A percentile compares a stretch with the other conserved stretches of the same genome.
Conservation (phyloP, 2,329 filamentous ascomycete species). For the Venturiaceae sp. region DNA sequence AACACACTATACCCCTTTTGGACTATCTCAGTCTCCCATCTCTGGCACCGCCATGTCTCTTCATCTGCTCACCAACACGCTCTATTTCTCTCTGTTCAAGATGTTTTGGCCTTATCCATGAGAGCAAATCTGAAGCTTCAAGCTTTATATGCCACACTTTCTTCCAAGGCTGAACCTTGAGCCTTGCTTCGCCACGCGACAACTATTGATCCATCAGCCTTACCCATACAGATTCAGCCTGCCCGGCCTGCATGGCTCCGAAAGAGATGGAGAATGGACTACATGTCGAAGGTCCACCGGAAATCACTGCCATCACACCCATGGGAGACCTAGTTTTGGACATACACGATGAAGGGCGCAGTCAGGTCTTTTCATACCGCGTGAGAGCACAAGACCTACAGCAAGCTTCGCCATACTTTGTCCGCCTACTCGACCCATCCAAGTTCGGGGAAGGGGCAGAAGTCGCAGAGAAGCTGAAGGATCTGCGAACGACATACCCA, state of each 20-base stretch:
- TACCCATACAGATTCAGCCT: background rate
- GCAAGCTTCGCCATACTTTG: conserved; percentile 60
- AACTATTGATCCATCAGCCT: background rate
- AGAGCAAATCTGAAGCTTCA: conserved; percentile 10
- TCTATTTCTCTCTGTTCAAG: conserved; percentile 8
- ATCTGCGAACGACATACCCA: conserved; percentile 38
- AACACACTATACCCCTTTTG: background rate
- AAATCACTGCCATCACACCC: conserved; percentile 41
- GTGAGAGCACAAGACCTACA: conserved; percentile 49
- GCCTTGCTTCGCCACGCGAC: background rate
- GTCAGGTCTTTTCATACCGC: conserved; percentile 48
- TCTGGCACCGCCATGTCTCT: background rate
- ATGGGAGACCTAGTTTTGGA: conserved; percentile 58
- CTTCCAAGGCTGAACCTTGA: background rate
- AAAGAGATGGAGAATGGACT: background rate
- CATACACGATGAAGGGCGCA: conserved; percentile 54
- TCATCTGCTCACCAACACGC: background rate
- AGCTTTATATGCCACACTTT: conserved; percentile 8
- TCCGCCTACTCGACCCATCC: conserved; percentile 52
- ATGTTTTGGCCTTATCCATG: conserved; percentile 45
- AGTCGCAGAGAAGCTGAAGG: conserved; percentile 41
- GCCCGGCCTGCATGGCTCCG: background rate
- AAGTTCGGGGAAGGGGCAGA: conserved; percentile 54
- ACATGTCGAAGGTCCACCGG: conserved; percentile 7
- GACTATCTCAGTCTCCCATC: background rate